Base-by-base conservation (phyloP, 805 yeast species). In the Cyberlindnera americana region DNA sequence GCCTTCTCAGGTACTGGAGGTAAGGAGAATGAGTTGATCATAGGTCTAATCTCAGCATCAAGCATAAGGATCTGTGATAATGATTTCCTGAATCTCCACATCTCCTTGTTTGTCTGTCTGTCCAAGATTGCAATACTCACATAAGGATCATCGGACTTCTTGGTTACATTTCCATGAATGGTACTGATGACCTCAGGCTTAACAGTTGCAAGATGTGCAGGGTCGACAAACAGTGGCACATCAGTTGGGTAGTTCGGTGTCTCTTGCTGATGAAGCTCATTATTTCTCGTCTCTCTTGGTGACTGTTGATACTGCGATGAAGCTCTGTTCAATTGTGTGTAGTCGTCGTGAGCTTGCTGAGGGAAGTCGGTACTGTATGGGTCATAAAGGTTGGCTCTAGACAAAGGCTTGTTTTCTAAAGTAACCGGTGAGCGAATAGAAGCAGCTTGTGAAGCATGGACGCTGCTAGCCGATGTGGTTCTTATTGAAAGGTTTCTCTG, bases 31-130 rank as follows among this genome's bases (percentile, higher is more conserved):
- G 65, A 42, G 18, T 78, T 76, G 35, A 77, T 72, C 41, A 68
- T 67, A 41, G 70, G 56, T 46, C 88, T 68, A 10, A 87, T 64
- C 28, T 71, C 75, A 17, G 64, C 60, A 59, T 88, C 95, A 46
- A 90, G 69, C 9, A 70, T 67, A 6, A 66, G 46, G n/a, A 91
- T 63, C 50, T 81, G 82, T 2, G 74, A 64, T 43, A 78, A 73
- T 2, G 78, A 60, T 53, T 88, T 88, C 29, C 78, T 67, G 38
- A 87, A 77, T 49, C 79, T 71, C 83, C 95, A 90, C 67, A 85
- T 73, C 50, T 81, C 87, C 44, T 78, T 78, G 28, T 69, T 66
- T 2, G 80, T 62, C 18, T 70, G 77, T 24, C 79, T 72, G 49
- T 84, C 91, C 33, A 72, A 64, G 5, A 84, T 77, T 14, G 82